Base-by-base conservation (phyloP, 2,329 filamentous ascomycete species). In the Colletotrichum aenigma region DNA sequence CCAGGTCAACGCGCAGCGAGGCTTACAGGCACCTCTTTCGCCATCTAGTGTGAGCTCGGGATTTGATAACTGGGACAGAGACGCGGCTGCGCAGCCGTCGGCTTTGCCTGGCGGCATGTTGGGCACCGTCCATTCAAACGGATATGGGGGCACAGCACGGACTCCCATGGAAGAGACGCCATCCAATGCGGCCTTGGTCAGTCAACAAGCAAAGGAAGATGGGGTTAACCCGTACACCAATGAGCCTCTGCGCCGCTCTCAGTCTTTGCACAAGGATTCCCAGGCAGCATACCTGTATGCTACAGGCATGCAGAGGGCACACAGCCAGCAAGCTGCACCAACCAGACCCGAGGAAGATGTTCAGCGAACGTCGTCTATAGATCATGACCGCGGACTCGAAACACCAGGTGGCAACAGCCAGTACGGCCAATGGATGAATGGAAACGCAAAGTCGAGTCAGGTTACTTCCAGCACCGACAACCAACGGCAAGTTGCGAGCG, bases 21-120 rank as follows among this genome's bases (percentile, higher is more conserved):
- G 94, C 89, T 93, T 95, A 92, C 93, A 96, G 86, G 93, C 91
- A 83, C 92, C 94, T 83, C 88, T 93, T 83, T 95, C 94, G 82
- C 94, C 94, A 76, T 95, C 94, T 89, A 97, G 95, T 89, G 92
- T 93, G 85, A 95, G 93, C 84, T 96, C 94, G 80, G 92, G 90
- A 78, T 86, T 86, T 30, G 77, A 76, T 18, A 76, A 78, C 38
- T 79, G 84, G 79, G 92, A 93, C 81, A 88, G 89, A 82, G 90
- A 92, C 81, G 84, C 91, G 80, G 88, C 91, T 79, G 91, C 90
- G 71, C 90, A 90, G 65, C 89, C 92, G 32, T 89, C 88, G 60
- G 89, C 88, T 56, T 83, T 91, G 12, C 89, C 91, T 1, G 70
- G 62, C 2, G 68, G 76, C 38, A 67, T 56, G 30, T 4, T 69